These are phyloP conservation scores for Fusarium bulbicola DNA, from an alignment of 2,329 filamentous ascomycete genomes.

Conservation along the genomic window DNA sequence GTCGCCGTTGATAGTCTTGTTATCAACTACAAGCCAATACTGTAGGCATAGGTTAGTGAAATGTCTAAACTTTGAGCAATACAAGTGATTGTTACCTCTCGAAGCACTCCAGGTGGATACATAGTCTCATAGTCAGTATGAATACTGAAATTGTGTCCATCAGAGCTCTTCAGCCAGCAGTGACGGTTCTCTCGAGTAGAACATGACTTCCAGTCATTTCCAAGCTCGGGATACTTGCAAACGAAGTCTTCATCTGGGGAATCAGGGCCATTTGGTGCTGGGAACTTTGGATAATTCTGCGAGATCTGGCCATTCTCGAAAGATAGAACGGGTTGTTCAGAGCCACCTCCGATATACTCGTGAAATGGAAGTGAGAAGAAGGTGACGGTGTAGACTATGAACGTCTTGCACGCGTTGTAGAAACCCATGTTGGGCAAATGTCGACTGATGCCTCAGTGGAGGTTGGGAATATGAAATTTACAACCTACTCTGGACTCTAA, in stretches of 20 bases:
- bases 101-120: neutral
- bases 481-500: neutral
- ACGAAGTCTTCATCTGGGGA: neutral
- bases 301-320: neutral
- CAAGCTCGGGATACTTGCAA: slow-evolving; percentile 4
- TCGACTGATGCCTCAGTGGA: neutral
- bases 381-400: neutral
- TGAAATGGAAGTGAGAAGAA: neutral
- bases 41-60: neutral
- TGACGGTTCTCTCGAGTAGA: neutral
- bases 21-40: neutral
- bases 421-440: neutral
- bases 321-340: neutral
- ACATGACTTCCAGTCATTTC: slow-evolving; percentile 1
- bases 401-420: neutral
- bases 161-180: slow-evolving; percentile 2
- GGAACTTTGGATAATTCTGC: neutral
- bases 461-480: neutral
- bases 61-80: too few species aligned
- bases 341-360: neutral
- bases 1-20: slow-evolving; percentile 4
- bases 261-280: slow-evolving; percentile 5
- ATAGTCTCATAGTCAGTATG: slow-evolving; percentile 9
- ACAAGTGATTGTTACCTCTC: neutral
- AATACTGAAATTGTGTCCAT: neutral